Evolutionary conservation across 2,329 filamentous ascomycete genomes (phyloP).

Genomic region (Pyrenophora teres): DNA sequence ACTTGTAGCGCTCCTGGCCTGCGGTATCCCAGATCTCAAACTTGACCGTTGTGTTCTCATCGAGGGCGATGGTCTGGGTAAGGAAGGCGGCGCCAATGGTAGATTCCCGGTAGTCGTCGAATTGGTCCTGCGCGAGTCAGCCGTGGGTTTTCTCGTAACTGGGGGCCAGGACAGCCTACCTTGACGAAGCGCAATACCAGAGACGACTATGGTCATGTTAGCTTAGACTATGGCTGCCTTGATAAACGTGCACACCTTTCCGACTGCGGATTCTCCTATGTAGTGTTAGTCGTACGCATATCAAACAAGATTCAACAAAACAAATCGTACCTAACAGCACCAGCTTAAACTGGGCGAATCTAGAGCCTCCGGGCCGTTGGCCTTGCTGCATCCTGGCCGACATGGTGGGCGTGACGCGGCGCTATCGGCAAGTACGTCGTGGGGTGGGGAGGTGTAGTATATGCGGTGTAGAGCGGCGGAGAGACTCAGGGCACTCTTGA

Average conservation of each 20-base stretch:
- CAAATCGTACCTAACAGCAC: constrained; percentile 82
- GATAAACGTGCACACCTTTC: constrained; percentile 71
- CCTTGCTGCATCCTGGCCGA: constrained; percentile 80
- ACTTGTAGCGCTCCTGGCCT: constrained; percentile 98
- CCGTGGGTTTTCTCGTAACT: background rate
- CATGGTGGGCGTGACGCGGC: constrained; percentile 61
- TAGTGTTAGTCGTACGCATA: constrained; percentile 24
- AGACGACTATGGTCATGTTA: constrained; percentile 72
- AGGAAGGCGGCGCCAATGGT: constrained; percentile 98
- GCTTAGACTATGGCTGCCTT: constrained; percentile 33
- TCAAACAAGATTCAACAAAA: background rate
- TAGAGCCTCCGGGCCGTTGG: constrained; percentile 65
- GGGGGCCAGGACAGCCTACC: constrained; percentile 56
- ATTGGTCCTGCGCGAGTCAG: constrained; percentile 76
- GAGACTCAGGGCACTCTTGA: constrained; percentile 1
- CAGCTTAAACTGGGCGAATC: constrained; percentile 99
- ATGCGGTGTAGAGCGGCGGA: constrained; percentile 1
- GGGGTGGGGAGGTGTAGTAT: constrained; percentile 2
- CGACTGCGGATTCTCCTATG: constrained; percentile 93
- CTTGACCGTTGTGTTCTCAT: constrained; percentile 98
- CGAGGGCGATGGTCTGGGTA: constrained; percentile 97
- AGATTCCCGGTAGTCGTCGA: constrained; percentile 96
- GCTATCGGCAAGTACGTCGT: constrained; percentile 18
- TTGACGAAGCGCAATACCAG: constrained; percentile 98
- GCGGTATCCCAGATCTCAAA: constrained; percentile 96